Conservation (phyloP, 2,329 filamentous ascomycete species). For the Venturia carpophila region DNA sequence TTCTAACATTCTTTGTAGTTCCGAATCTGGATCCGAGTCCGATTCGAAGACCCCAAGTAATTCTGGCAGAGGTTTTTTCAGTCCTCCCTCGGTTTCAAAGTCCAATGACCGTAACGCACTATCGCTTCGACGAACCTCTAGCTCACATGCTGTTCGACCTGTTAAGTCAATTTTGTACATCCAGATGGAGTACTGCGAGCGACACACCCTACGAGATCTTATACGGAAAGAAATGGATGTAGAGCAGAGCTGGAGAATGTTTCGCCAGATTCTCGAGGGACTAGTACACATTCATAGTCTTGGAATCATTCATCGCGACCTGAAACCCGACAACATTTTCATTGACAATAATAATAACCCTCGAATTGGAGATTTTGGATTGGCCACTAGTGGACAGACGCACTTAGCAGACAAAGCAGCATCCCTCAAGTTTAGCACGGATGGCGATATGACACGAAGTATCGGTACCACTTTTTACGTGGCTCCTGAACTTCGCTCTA, state of each 20-base stretch:
- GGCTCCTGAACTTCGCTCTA: constrained; percentile 80
- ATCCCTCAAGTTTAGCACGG: constrained; percentile 26
- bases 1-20: background rate
- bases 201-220: constrained; percentile 80
- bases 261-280: constrained; percentile 85
- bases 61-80: constrained; percentile 32
- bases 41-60: constrained; percentile 22
- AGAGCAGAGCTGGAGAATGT: constrained; percentile 79
- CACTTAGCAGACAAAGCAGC: constrained; percentile 49
- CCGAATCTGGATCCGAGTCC: background rate
- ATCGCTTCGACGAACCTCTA: constrained; percentile 33
- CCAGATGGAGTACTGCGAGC: constrained; percentile 98
- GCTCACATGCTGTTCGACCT: constrained; percentile 41
- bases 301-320: constrained; percentile 88
- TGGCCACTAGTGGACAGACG: constrained; percentile 83
- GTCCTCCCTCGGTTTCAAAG: background rate
- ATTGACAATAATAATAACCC: constrained; percentile 86
- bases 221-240: constrained; percentile 71
- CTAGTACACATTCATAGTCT: constrained; percentile 81
- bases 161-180: constrained; percentile 80
- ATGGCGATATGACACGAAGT: constrained; percentile 59
- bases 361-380: constrained; percentile 92
- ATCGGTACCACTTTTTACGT: constrained; percentile 82
- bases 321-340: constrained; percentile 97
- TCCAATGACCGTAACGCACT: constrained; percentile 31